Percentiles rank a stretch among this genome's conserved stretches.
Evolutionary conservation across 2,329 filamentous ascomycete species (phyloP).

Genomic region (Triangularia verruculosa): DNA sequence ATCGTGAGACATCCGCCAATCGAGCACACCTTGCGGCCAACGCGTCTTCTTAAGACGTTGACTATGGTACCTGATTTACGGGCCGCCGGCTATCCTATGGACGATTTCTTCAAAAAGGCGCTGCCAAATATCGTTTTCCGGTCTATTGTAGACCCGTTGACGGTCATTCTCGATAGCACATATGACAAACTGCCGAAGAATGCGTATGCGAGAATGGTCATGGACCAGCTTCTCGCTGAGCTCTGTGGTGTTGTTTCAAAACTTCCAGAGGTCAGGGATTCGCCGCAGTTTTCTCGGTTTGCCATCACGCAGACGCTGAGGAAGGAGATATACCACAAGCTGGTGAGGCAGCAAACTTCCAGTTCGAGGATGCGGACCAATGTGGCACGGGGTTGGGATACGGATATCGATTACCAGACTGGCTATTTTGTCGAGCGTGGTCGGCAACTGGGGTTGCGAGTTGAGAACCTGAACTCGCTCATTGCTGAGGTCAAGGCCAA

Average conservation of each 20-base stretch:
- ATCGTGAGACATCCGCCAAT: conserved; percentile 25
- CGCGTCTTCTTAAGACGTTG: conserved; percentile 63
- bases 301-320: conserved; percentile 61
- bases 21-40: conserved; percentile 29
- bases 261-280: conserved; percentile 69
- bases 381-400: conserved; percentile 57
- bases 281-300: conserved; percentile 53
- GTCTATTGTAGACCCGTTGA: conserved; percentile 76
- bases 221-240: conserved; percentile 71
- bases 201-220: conserved; percentile 59
- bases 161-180: conserved; percentile 71
- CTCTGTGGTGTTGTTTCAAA: conserved; percentile 67
- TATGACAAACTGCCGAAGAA: conserved; percentile 72
- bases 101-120: conserved; percentile 67
- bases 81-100: conserved; percentile 55
- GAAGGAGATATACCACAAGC: conserved; percentile 55
- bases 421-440: conserved; percentile 80
- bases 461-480: conserved; percentile 1
- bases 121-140: conserved; percentile 76
- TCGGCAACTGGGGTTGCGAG: conserved; percentile 41
- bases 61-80: conserved; percentile 60
- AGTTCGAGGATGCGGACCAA: conserved; percentile 66
- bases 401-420: conserved; percentile 82
- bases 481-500: conserved; percentile 6
- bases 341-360: conserved; percentile 54